Conservation (phyloP, 305 asterid species). For the Fraxinus sp. region DNA sequence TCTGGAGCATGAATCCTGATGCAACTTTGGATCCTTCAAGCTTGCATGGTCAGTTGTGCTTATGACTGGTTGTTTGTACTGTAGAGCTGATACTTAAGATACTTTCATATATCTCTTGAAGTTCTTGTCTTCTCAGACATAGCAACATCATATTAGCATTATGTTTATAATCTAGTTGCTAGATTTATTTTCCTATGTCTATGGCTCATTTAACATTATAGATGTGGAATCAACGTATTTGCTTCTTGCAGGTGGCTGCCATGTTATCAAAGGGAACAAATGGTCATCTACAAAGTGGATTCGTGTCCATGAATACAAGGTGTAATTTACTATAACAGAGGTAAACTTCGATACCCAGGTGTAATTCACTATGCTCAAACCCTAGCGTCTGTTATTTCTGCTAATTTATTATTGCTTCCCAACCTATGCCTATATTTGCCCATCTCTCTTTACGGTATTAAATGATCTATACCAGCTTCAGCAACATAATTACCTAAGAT, state of each 20-base stretch:
- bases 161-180: background rate
- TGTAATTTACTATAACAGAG: slow-evolving; percentile 34
- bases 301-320: slow-evolving; percentile 74
- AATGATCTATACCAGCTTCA: background rate
- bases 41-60: slow-evolving; percentile 76
- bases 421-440: background rate
- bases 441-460: slow-evolving; percentile 1
- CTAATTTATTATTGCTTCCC: background rate
- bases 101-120: background rate
- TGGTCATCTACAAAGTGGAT: slow-evolving; percentile 99
- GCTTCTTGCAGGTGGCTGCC: slow-evolving; percentile 70
- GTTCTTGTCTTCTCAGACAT: slow-evolving; percentile 2
- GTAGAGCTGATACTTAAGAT: background rate
- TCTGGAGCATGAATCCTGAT: slow-evolving; percentile 98
- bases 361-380: slow-evolving; percentile 11
- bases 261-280: slow-evolving; percentile 88
- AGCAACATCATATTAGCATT: background rate
- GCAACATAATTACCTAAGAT: background rate
- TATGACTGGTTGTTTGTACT: slow-evolving; percentile 6
- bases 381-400: background rate
- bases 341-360: slow-evolving; percentile 34
- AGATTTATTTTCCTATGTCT: slow-evolving; percentile 12
- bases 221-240: slow-evolving; percentile 13
- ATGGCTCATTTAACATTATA: background rate
- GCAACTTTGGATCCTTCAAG: slow-evolving; percentile 83